Base-by-base conservation (phyloP, 73 alveolate genomes). In the Symbiodinium pilosum region DNA sequence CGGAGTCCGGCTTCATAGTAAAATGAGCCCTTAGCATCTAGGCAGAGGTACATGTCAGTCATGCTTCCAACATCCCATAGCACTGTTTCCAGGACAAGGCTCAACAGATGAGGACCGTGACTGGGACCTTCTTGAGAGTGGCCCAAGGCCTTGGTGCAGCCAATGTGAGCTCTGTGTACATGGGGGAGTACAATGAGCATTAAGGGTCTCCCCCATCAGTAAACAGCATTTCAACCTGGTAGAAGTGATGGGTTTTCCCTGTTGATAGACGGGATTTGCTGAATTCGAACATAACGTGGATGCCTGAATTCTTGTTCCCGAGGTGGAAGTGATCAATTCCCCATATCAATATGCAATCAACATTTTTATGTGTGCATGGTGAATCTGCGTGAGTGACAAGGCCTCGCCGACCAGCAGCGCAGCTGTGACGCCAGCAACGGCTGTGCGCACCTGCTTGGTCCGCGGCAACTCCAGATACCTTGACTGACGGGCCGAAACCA, bases 391-490 rank as follows among this genome's bases (percentile, higher is more conserved):
- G 5, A 28, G 39, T 14, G 84, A 39, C 11, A n/a, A 42, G 14
- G 94, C 94, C 43, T 51, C 84, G 30, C 94, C 94, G 3, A 84
- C 94, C 84, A 87, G 94, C 52, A 87, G 43, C 24, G 94, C 94
- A 4, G 84, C 56, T 83, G 84, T 73, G 56, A 87, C 84, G 21
- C 86, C 95, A 0, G 42, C 30, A 36, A 43, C 40, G 77, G 44
- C 34, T 16, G 11, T 32, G 9, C 95, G 95, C 68, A 9, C 86
- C 69, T 88, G 95, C 24, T 18, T 51, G 39, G 69, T 71, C 3
- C 95, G 95, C 0, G 95, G 86, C 47, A 59, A 86, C 47, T 59
- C 86, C 86, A 54, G 36, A 40, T 88, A 88, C 47, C 95, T 88
- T 36, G 44, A 54, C n/a, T n/a, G n/a, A n/a, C n/a, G n/a, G n/a